Evolutionary conservation across 805 yeast species (phyloP), one percentile per base, ranked within the genome.

Genomic region (Debaryomyces prosopidis): DNA sequence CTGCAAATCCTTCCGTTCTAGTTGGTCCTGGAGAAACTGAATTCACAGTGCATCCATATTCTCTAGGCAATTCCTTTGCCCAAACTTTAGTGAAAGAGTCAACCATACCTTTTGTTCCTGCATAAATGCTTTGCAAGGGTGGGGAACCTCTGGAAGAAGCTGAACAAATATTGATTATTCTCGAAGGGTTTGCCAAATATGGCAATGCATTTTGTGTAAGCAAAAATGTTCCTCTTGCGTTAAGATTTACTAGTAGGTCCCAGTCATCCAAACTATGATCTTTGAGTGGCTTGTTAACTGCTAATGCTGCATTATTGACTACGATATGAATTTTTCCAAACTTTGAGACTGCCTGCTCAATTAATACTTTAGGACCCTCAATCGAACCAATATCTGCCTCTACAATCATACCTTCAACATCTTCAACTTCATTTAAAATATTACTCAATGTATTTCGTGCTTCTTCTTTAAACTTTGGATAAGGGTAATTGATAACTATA

Each of bases 31-130:
- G 50, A 14, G 45, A 44, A 34, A 53, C 47, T 34, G 45, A 35
- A 43, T 51, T 51, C 32, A 43, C 49, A 11, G 58, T 53, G 9
- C 45, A 42, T 9, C 41, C 48, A 16, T 47, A 37, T 30, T 46
- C 46, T 17, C 48, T 50, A 9, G 55, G 55, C 27, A 51, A 39
- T 34, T 53, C 58, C 16, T 39, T 42, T 11, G 58, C 58, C 37
- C 45, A 27, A 16, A 43, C 44, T 43, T 44, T 51, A 3, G 52
- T 46, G 14, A 44, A 46, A 15, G 46, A 37, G 37, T 53, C 55
- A 14, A 53, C 32, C 9, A 53, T 51, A 20, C 50, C 55, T 34
- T 53, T 53, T 12, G 54, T 43, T 9, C 53, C 51, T 40, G 45
- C 41, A 39, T 51, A 53, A 12, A 37, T 37, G 20, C 31, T 23